Evolutionary conservation across 768 basidiomycete genomes (phyloP), one percentile per base, ranked within the genome.

Genomic region (Punctularia strigosozonata): DNA sequence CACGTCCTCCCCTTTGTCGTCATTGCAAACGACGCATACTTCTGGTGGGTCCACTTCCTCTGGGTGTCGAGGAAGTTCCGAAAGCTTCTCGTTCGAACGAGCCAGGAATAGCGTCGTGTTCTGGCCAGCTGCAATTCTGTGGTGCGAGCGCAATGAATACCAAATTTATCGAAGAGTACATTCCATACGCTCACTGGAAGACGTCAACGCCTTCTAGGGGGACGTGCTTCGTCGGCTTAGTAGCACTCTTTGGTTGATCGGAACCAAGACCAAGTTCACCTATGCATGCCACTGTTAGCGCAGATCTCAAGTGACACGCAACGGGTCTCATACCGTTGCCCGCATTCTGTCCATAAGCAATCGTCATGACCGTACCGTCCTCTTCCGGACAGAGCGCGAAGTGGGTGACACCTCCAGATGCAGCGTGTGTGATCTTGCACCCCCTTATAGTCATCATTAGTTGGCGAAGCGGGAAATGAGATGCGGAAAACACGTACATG

Each of bases 331-430:
- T 42, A 79, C 83, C 82, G 49, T 87, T 85, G n/a, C 74, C 71
- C n/a, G 84, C 84, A 46, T 83, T 85, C 52, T 88, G 84, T 1
- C 84, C 84, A 69, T 80, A 88, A 4, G 77, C 80, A 21, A 94
- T 79, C 3, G 86, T 85, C 80, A 94, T 88, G 0, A 75, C 61
- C n/a, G 62, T 56, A 23, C 64, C 75, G 28, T 86, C 82, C 13
- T 85, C 80, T 36, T 90, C 87, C 3, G 75, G 69, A 1, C 81
- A 73, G 21, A 84, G 63, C 5, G 80, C 67, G 68, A 86, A 95
- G 53, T 94, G 86, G 0, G 90, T 90, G 13, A 91, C 87, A 14
- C 91, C 91, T 23, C 94, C 94, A 31, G 78, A 81, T 14, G 69
- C 63, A 2, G 78, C 78, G 5, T 71, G 62, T 17, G 61, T 59